Base-by-base conservation (phyloP, 768 basidiomycete species). In the Serendipita indica region DNA sequence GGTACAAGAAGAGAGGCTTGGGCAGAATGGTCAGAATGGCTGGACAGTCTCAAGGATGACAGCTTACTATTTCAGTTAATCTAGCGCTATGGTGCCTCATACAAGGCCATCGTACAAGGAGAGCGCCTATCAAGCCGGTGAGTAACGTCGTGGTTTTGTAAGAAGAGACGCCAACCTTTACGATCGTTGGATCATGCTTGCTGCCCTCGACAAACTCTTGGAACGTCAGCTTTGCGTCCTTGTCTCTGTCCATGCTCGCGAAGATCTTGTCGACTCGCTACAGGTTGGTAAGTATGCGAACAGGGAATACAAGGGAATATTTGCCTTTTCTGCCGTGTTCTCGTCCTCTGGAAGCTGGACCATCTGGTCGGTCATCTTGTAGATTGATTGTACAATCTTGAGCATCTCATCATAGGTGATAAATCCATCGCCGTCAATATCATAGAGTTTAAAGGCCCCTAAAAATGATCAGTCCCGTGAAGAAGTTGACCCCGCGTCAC, bases 311-410 rank as follows among this genome's bases (percentile, higher is more conserved):
- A 49, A 35, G n/a, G 35, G 18, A 12, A n/a, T 46, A 57, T 71
- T 57, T 65, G 82, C 93, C 88, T 98, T 99, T 72, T 98, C 92
- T 1, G 96, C 94, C n/a, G 96, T 99, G 73, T 98, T 93, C 72
- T 99, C 96, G 68, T 98, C 96, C 37, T 84, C 76, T n/a, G 96
- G 93, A 20, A 98, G 80, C 69, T 92, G 93, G 63, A 98, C 94
- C 93, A 98, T 97, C 71, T 93, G 84, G 18, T 96, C 96, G 3
- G 96, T 98, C 96, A 99, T 98, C 80, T 94, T 97, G 78, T 98
- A 99, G 73, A 99, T 99, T 43, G 90, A 86, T 66, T 86, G 81
- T 6, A 99, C 96, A 69, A 99, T 99, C 74, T 89, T 84, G 32
- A 98, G 82, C 96, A 99, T 99, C 74, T 99, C 96, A 67, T 92